Base-by-base conservation (phyloP, 768 basidiomycete species). In the Boletellus sp. region DNA sequence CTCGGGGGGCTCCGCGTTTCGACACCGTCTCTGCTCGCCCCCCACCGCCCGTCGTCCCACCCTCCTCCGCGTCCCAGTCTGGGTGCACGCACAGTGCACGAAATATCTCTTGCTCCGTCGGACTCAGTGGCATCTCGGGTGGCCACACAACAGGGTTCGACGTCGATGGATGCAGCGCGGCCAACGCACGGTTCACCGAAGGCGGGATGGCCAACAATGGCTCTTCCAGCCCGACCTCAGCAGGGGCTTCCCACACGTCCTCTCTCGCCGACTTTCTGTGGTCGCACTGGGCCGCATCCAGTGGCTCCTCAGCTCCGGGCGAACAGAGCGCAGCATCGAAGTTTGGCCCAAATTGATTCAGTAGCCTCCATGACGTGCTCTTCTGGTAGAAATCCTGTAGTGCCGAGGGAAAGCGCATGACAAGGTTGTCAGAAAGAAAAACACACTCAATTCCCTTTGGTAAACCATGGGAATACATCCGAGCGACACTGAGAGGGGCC, bases 71-170 rank as follows among this genome's bases (percentile, higher is more conserved):
- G 35, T 68, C 67, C 77, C 77, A 79, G 51, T 83, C 81, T 17
- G 79, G 78, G 52, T 77, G 74, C 28, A 77, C 70, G 52, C 84
- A 88, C 22, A 88, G 66, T 41, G 77, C 74, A 36, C 73, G 78
- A 67, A 89, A 88, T 42, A 89, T 81, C 64, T 84, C 80, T 59
- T 84, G 79, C 58, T 89, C 87, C 10, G 77, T 80, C 20, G 81
- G 80, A 55, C 78, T 88, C 42, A 89, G 74, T 17, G 85, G 86
- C 3, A 71, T 69, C 24, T 69, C 67, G 7, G 62, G 41, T 13
- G 33, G 8, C 28, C 28, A 32, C 11, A 42, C 19, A 22, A 43
- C 33, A 35, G 58, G 52, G 15, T 48, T 41, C 50, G 56, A 47
- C 26, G 45, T 51, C 23, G 52, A 45, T 9, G 59, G 55, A 28